These are phyloP conservation scores for Phytophthora tubulina DNA, from an alignment of 352 stramenopile genomes.

Conservation along the genomic window DNA sequence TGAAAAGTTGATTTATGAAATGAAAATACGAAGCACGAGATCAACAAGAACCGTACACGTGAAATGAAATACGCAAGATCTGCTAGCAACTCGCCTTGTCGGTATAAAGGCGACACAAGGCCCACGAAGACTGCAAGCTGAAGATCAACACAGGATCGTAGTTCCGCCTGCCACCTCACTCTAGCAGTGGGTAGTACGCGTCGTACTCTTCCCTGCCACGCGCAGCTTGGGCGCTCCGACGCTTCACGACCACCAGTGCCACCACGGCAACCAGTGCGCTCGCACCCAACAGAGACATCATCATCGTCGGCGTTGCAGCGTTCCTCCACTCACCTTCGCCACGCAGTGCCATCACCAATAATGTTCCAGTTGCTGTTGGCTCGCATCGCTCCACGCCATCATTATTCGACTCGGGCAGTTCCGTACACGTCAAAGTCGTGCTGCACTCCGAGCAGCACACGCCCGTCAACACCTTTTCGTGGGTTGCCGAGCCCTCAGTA, in stretches of 20 bases:
- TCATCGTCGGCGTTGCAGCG: not conserved
- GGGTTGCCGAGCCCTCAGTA: not conserved
- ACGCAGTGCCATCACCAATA: conserved; percentile 6
- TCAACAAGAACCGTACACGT: conserved; percentile 1
- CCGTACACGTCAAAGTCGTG: conserved; percentile 6
- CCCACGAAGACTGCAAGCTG: too few relatives aligned
- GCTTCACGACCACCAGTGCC: conserved; percentile 22
- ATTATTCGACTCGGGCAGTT: conserved; percentile 1
- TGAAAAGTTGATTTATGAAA: conserved; percentile 5
- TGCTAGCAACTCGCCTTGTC: not conserved
- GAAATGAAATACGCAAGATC: conserved; percentile 1
- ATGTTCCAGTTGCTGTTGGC: not conserved
- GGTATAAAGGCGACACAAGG: not conserved
- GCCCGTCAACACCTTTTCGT: conserved; percentile 1
- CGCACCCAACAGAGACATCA: conserved; percentile 11
- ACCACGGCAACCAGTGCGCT: conserved; percentile 21
- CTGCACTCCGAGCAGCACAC: conserved; percentile 24
- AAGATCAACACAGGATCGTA: too few relatives aligned
- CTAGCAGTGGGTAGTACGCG: not conserved
- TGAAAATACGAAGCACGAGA: not conserved
- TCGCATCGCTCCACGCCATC: conserved; percentile 21
- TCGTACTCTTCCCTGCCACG: conserved; percentile 2
- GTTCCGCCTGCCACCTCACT: not conserved
- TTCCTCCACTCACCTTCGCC: conserved; percentile 4
- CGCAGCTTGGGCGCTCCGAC: conserved; percentile 3